Percentiles rank a stretch among this genome's conserved stretches.
These are phyloP conservation scores for Yamadazyma nakazawae DNA, from an alignment of 805 yeast genomes.

Conservation along the genomic window DNA sequence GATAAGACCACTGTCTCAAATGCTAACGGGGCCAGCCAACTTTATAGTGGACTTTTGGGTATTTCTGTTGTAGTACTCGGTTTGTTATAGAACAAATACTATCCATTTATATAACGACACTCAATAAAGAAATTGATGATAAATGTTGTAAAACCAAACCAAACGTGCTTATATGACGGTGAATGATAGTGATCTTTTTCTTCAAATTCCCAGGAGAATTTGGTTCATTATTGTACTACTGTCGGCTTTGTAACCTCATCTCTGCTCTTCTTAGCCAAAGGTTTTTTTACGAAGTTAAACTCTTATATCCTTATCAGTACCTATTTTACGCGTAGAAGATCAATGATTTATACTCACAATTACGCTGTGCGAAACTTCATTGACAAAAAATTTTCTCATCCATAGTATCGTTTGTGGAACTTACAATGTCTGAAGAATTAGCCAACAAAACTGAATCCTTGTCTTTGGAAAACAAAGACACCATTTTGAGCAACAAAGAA, in stretches of 20 bases:
- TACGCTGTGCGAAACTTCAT: conserved; percentile 7
- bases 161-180: not conserved
- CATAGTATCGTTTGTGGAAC: conserved; percentile 6
- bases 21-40: conserved; percentile 34
- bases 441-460: conserved; percentile 43
- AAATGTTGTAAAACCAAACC: not conserved
- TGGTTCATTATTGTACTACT: no score
- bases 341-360: not conserved
- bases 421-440: conserved; percentile 19
- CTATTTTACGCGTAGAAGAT: not conserved
- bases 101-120: not conserved
- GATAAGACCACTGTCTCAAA: conserved; percentile 23
- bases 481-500: conserved; percentile 58
- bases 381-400: conserved; percentile 9
- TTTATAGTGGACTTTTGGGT: conserved; percentile 8
- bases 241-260: not conserved
- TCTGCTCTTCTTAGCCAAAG: not conserved
- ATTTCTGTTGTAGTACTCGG: conserved; percentile 1
- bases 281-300: not conserved
- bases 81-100: not conserved
- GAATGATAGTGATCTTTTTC: no score
- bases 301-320: not conserved
- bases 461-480: conserved; percentile 38
- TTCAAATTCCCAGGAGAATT: no score
- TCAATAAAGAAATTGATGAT: not conserved